Conservation (phyloP, 1,139 yeast genomes). For the Arxiozyma telluris region DNA sequence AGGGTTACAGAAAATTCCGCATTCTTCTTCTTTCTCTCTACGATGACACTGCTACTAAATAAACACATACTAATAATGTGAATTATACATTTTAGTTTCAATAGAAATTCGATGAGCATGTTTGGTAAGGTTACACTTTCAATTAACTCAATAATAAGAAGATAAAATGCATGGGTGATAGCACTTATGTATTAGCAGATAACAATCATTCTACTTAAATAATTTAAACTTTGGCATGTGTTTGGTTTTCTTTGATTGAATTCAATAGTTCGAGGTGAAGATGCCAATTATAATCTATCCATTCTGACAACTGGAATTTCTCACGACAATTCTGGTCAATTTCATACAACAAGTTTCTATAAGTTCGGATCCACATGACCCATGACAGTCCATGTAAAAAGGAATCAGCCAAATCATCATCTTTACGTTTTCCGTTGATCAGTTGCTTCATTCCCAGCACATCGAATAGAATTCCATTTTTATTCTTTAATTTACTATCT, state of each 20-base stretch:
- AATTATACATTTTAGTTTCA: too few species aligned
- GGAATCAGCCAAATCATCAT: conserved; percentile 56
- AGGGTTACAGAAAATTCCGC: too few species aligned
- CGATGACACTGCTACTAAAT: too few species aligned
- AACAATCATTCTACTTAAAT: too few species aligned
- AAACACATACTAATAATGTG: too few species aligned
- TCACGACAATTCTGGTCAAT: neutral
- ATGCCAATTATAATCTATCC: neutral
- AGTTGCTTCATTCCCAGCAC: conserved; percentile 8
- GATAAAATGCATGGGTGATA: too few species aligned
- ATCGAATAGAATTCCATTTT: conserved; percentile 15
- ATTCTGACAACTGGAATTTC: neutral
- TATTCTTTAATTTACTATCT: conserved; percentile 8
- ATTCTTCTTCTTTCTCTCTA: too few species aligned
- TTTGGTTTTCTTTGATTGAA: neutral
- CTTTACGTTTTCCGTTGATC: conserved; percentile 33
- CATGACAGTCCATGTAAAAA: conserved; percentile 50
- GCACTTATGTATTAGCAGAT: too few species aligned
- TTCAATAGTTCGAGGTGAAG: neutral
- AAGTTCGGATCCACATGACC: conserved; percentile 35
- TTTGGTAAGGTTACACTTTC: too few species aligned
- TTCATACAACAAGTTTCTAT: neutral
- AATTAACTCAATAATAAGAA: too few species aligned
- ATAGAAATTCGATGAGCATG: too few species aligned
- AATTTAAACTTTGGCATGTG: neutral